Evolutionary conservation across 129 eudicot genomes (phyloP).

Genomic region (Arctium minus): DNA sequence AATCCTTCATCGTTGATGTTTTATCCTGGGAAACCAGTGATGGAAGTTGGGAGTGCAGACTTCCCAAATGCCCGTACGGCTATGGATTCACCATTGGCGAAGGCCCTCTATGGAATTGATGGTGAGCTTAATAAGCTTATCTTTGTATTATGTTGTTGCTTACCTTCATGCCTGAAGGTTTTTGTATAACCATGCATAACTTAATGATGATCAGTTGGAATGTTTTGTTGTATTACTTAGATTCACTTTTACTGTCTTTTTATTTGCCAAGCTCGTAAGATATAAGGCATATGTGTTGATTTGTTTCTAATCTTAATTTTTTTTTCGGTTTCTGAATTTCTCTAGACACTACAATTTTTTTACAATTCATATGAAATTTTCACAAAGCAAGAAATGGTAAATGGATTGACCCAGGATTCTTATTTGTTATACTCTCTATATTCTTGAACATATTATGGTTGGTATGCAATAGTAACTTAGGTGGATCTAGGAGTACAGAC

Average conservation of each 20-base stretch:
- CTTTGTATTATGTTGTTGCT: not conserved
- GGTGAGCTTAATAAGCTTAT: slow-evolving; percentile 52
- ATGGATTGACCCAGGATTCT: not conserved
- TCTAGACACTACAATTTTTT: not conserved
- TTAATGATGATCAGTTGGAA: not conserved
- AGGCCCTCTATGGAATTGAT: slow-evolving; percentile 76
- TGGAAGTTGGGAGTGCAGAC: slow-evolving; percentile 94
- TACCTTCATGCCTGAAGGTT: not conserved
- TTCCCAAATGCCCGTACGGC: slow-evolving; percentile 96
- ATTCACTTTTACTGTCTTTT: not conserved
- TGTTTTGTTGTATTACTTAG: not conserved
- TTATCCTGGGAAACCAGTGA: slow-evolving; percentile 87
- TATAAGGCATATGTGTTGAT: not conserved
- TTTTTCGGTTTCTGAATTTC: not conserved
- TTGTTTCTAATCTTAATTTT: not conserved
- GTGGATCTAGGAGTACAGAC: not conserved
- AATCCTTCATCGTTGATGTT: slow-evolving; percentile 92
- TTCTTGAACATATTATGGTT: not conserved
- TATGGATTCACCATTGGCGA: slow-evolving; percentile 88
- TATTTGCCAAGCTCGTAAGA: not conserved
- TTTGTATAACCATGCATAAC: not conserved
- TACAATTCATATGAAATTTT: not conserved
- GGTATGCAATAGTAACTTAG: not conserved
- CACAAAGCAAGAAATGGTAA: not conserved
- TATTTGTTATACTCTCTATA: not conserved